Evolutionary conservation across 306 rosid genomes (phyloP).

Genomic region (Fragaria vesca): DNA sequence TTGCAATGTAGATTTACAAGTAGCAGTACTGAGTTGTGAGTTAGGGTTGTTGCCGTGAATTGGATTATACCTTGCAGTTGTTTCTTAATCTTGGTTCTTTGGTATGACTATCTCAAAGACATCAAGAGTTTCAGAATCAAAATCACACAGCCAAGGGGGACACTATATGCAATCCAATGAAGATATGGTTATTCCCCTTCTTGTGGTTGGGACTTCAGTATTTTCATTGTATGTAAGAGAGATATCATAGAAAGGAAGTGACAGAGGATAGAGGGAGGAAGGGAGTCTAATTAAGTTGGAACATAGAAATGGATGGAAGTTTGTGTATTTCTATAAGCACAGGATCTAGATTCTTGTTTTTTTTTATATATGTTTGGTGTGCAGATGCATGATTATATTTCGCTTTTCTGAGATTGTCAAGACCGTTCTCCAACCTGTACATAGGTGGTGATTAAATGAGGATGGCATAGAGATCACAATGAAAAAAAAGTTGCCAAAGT

Average conservation of each 20-base stretch:
- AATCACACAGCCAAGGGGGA: background rate
- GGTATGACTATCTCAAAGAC: background rate
- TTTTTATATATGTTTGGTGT: background rate
- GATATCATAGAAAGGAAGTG: background rate
- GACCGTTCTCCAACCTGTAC: slow-evolving; percentile 1
- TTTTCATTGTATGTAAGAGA: background rate
- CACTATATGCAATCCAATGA: background rate
- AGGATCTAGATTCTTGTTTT: background rate
- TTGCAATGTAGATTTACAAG: background rate
- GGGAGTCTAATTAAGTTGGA: slow-evolving; percentile 3
- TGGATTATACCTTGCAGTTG: background rate
- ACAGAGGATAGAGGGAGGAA: background rate
- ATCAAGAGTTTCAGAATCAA: background rate
- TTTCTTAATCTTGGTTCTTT: background rate
- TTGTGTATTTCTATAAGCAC: background rate
- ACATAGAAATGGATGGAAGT: background rate
- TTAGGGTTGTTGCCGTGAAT: background rate
- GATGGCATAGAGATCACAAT: slow-evolving; percentile 94
- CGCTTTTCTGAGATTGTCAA: background rate
- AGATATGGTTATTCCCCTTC: background rate
- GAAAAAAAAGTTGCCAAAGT: slow-evolving; percentile 87
- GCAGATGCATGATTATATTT: background rate
- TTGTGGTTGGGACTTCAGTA: background rate
- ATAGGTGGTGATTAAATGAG: slow-evolving; percentile 44
- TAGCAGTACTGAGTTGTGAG: background rate